phyloP scores from a whole-genome alignment of 306 rosid species.

The Vigna trinervia region DNA sequence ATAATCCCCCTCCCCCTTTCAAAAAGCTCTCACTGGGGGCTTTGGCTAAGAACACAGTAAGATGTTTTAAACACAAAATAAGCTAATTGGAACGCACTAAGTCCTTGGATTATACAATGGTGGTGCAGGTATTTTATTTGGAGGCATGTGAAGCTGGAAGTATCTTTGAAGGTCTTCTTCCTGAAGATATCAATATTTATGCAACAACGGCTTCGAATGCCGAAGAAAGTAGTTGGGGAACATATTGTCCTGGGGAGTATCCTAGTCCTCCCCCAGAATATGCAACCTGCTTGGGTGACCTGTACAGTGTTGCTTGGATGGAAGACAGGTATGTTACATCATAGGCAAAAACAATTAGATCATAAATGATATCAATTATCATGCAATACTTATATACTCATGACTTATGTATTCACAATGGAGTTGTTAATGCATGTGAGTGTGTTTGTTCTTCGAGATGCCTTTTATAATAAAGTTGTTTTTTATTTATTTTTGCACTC shows the following conservation, averaged over 20 bases:
- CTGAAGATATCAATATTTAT: constrained; percentile 77
- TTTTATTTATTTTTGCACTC: neutral
- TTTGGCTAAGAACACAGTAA: neutral
- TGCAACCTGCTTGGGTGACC: constrained; percentile 92
- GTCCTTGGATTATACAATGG: constrained; percentile 30
- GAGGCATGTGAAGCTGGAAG: constrained; percentile 99
- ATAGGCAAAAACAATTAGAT: constrained; percentile 32
- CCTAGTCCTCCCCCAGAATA: constrained; percentile 95
- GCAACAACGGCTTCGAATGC: constrained; percentile 97
- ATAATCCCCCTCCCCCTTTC: neutral
- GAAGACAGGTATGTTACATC: constrained; percentile 80
- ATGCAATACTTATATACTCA: neutral
- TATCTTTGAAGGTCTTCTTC: constrained; percentile 97
- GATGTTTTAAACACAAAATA: constrained; percentile 20
- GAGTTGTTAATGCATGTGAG: constrained; percentile 21
- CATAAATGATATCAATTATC: constrained; percentile 8
- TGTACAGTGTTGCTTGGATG: constrained; percentile 97
- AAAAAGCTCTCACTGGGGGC: constrained; percentile 9
- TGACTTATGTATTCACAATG: neutral
- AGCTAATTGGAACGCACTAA: constrained; percentile 14
- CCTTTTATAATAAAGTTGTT: neutral
- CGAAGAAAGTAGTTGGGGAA: constrained; percentile 98
- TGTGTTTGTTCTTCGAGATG: neutral
- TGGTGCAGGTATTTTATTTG: constrained; percentile 86
- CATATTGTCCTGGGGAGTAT: constrained; percentile 92